Base-by-base conservation (phyloP, 495 filamentous ascomycete genomes). In the Venustampulla echinocandica region DNA sequence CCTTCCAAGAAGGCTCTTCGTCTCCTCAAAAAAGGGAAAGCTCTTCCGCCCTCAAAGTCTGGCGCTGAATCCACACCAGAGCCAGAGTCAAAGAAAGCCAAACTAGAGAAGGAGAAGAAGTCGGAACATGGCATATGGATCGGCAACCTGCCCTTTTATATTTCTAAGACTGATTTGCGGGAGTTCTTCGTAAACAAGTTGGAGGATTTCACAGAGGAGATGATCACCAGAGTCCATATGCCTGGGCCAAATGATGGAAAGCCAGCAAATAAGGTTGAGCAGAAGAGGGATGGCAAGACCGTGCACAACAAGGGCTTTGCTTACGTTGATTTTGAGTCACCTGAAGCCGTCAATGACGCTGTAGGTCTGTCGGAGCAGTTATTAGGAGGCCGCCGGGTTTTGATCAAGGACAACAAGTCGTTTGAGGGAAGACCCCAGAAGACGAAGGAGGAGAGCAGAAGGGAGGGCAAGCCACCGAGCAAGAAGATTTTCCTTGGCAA, bases 401-500 rank as follows among this genome's bases (percentile, higher is more conserved):
- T 99, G 49, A 95, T 99, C 67, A 99, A 99, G 69, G 76, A 92
- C 60, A 70, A 85, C 30, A 90, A 84, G 44, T 86, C 70, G 55
- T 99, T 87, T 53, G 81, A 90, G 34, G 90, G 87, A 18, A 74
- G 92, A 50, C 68, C 80, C 9, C 62, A 69, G 49, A 71, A 76
- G 42, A 45, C 62, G 25, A 63, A 61, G 42, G 58, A 35, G 23
- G 59, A 53, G 27, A 52, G 21, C 17, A 59, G 64, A 47, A 54
- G 69, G 51, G 60, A 59, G 6, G 75, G 71, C 2, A 75, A 82
- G 41, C 73, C 77, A 53, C 78, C 84, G 1, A 85, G 76, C 53
- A 81, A 77, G 55, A 82, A 87, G 52, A 71, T 99, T 23, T 99
- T 95, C 50, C 81, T 97, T 2, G 92, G 92, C 0, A 99, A 99